Percentiles rank a stretch among this genome's conserved stretches.
These are phyloP conservation scores for Pyrenopolyporus hunteri DNA, from an alignment of 495 filamentous ascomycete genomes.

Conservation along the genomic window DNA sequence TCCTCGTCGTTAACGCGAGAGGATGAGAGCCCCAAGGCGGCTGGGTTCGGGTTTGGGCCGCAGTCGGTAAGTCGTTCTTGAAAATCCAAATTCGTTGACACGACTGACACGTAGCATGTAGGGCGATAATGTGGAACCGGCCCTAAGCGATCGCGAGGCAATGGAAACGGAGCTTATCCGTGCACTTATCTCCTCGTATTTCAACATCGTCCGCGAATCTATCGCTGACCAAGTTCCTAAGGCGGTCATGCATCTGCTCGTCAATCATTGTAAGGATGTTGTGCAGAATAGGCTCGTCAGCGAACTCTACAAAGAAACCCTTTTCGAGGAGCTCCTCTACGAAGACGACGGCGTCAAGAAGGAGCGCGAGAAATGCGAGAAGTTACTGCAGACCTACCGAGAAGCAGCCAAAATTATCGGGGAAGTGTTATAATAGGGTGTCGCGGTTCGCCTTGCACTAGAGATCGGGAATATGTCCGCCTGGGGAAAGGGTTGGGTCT, in stretches of 20 bases:
- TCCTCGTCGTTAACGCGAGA: conserved; percentile 42
- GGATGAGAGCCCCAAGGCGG: conserved; percentile 46
- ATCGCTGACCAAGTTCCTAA: conserved; percentile 99
- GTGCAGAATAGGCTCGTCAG: conserved; percentile 96
- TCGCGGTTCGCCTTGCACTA: conserved; percentile 16
- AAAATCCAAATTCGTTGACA: background rate
- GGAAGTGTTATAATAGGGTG: conserved; percentile 75
- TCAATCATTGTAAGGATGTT: conserved; percentile 96
- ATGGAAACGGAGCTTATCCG: conserved; percentile 98
- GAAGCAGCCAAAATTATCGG: conserved; percentile 98
- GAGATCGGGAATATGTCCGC: conserved; percentile 23
- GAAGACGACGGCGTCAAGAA: conserved; percentile 97
- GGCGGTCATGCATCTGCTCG: conserved; percentile 97
- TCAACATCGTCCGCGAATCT: conserved; percentile 96
- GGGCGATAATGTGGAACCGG: conserved; percentile 68
- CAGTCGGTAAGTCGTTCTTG: conserved; percentile 33
- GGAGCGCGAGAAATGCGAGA: conserved; percentile 97
- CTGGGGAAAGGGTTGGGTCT: conserved; percentile 13
- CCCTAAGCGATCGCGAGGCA: conserved; percentile 91
- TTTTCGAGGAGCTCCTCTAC: conserved; percentile 92
- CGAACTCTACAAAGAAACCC: conserved; percentile 91
- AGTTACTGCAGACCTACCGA: conserved; percentile 88
- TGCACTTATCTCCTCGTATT: conserved; percentile 94
- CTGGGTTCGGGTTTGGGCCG: conserved; percentile 43
- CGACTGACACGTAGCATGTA: conserved; percentile 43